Evolutionary conservation across 306 rosid genomes (phyloP).

Genomic region (Cucurbita moschata): DNA sequence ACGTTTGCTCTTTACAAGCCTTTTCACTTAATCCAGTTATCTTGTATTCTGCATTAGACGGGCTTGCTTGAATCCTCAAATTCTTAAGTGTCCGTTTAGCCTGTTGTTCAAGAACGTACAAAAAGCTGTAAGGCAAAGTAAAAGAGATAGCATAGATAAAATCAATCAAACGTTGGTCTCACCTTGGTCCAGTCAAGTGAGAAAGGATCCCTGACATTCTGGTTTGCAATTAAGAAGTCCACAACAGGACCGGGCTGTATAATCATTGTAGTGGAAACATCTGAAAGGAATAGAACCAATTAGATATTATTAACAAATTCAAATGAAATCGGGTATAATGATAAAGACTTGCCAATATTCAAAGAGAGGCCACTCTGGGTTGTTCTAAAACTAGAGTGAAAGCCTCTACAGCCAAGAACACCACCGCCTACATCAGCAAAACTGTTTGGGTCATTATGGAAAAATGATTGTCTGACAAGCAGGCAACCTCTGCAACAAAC

Average conservation of each 20-base stretch:
- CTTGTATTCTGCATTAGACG: slow-evolving; percentile 61
- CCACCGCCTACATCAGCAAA: slow-evolving; percentile 80
- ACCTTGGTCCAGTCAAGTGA: slow-evolving; percentile 81
- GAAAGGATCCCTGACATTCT: slow-evolving; percentile 57
- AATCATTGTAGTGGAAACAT: slow-evolving; percentile 88
- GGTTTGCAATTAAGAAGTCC: slow-evolving; percentile 70
- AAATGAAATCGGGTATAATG: background rate
- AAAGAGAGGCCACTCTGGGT: slow-evolving; percentile 78
- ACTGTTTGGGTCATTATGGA: slow-evolving; percentile 49
- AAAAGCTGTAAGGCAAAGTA: background rate
- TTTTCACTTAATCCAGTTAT: slow-evolving; percentile 77
- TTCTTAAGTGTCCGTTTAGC: slow-evolving; percentile 72
- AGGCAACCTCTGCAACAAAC: slow-evolving; percentile 68
- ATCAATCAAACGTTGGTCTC: background rate
- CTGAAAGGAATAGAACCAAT: slow-evolving; percentile 16
- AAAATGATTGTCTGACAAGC: slow-evolving; percentile 77
- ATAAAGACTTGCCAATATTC: slow-evolving; percentile 42
- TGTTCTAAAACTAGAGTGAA: slow-evolving; percentile 85
- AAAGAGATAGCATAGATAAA: background rate
- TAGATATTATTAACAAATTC: background rate
- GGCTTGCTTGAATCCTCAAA: slow-evolving; percentile 55
- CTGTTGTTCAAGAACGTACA: slow-evolving; percentile 20
- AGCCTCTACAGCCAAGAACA: slow-evolving; percentile 78
- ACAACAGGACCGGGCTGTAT: slow-evolving; percentile 84
- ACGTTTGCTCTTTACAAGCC: slow-evolving; percentile 66